Evolutionary conservation across 1,139 yeast species (phyloP).

Genomic region (Petasospora rhodanensis): DNA sequence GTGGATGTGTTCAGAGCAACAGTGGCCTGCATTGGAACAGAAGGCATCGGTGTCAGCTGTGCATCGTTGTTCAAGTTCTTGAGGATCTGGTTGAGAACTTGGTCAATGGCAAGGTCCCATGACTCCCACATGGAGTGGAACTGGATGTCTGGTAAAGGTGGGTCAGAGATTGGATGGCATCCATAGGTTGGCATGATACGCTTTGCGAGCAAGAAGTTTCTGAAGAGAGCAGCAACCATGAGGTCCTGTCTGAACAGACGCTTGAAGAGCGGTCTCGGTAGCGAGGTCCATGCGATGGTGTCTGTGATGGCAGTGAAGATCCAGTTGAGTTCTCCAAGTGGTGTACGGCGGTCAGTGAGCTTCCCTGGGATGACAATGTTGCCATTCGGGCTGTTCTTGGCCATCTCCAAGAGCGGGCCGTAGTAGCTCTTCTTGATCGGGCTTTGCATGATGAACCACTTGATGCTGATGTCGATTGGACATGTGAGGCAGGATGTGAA

Average conservation of each 20-base stretch:
- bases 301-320: conserved; percentile 97
- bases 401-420: conserved; percentile 41
- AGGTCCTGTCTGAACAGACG: conserved; percentile 89
- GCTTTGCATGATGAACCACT: conserved; percentile 87
- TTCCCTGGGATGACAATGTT: conserved; percentile 82
- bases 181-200: conserved; percentile 91
- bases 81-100: conserved; percentile 71
- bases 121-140: conserved; percentile 97
- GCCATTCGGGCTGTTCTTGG: conserved; percentile 40
- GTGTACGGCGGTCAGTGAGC: conserved; percentile 88
- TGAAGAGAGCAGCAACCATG: conserved; percentile 92
- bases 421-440: conserved; percentile 64
- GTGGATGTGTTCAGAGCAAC: neutral
- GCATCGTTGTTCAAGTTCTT: conserved; percentile 31
- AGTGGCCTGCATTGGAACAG: neutral
- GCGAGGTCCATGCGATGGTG: conserved; percentile 94
- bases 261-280: conserved; percentile 85
- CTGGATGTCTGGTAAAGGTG: conserved; percentile 73
- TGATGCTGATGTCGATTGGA: conserved; percentile 90
- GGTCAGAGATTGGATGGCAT: conserved; percentile 93
- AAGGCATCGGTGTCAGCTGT: neutral
- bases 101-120: conserved; percentile 97
- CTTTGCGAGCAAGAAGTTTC: conserved; percentile 88
- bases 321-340: conserved; percentile 95
- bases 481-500: conserved; percentile 94